These are phyloP conservation scores for Heterobasidion annosum DNA, from an alignment of 1,284 basidiomycete species.

Conservation along the genomic window DNA sequence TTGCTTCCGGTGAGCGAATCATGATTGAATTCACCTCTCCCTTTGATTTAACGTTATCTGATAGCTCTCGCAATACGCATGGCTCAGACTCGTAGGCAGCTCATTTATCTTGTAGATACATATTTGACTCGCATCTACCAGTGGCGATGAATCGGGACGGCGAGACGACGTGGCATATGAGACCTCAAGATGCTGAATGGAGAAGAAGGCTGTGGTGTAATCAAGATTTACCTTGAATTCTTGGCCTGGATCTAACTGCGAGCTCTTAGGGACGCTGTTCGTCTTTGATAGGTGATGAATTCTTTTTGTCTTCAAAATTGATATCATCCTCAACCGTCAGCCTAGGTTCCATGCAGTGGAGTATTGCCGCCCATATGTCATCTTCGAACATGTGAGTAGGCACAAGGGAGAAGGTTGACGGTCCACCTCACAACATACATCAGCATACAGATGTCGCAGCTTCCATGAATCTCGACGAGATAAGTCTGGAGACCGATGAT, in stretches of 20 bases:
- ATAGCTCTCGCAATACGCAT: slow-evolving; percentile 15
- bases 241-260: not conserved
- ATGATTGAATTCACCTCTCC: not conserved
- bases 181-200: slow-evolving; percentile 14
- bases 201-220: slow-evolving; percentile 16
- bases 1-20: slow-evolving; percentile 6
- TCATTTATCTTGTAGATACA: not conserved
- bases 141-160: slow-evolving; percentile 18
- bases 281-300: slow-evolving; percentile 11
- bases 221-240: not conserved
- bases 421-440: too few relatives aligned
- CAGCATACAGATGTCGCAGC: slow-evolving; percentile 15
- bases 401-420: too few relatives aligned
- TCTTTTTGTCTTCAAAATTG: not conserved
- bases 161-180: slow-evolving; percentile 12
- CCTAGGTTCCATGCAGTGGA: slow-evolving; percentile 9
- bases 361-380: slow-evolving; percentile 15
- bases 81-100: slow-evolving; percentile 12
- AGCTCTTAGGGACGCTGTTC: slow-evolving; percentile 12
- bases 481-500: slow-evolving; percentile 8
- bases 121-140: not conserved
- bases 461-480: slow-evolving; percentile 15
- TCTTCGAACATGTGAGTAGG: slow-evolving; percentile 12
- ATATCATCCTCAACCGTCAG: not conserved
- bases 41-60: not conserved